phyloP scores from a whole-genome alignment of 2,329 filamentous ascomycete species.

The Calonectria pseudoreteaudii region DNA sequence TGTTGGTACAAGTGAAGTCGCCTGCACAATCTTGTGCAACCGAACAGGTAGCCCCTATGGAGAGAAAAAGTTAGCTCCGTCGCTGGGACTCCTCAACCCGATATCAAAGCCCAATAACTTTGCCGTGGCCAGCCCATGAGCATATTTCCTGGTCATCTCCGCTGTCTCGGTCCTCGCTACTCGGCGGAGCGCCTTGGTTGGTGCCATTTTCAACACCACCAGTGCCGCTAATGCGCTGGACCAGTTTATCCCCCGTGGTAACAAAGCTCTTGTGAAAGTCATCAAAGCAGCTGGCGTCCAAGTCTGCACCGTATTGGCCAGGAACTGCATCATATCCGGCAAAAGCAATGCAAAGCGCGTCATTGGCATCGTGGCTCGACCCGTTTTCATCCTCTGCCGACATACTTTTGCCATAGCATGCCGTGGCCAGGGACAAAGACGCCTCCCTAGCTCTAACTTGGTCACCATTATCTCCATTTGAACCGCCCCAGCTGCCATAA shows the following conservation, averaged over 20 bases:
- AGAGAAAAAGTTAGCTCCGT: neutral
- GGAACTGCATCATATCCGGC: neutral
- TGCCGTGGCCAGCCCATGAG: constrained; percentile 9
- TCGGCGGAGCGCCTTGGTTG: neutral
- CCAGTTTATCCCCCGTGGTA: neutral
- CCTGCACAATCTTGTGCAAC: constrained; percentile 8
- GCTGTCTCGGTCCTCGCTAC: neutral
- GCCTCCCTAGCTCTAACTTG: constrained; percentile 62
- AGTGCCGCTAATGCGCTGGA: neutral
- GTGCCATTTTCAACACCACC: neutral
- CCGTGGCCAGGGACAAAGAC: constrained; percentile 63
- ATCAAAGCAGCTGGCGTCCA: neutral
- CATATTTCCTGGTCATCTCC: neutral
- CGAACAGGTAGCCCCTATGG: constrained; percentile 5
- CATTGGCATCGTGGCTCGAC: constrained; percentile 49
- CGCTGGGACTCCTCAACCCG: neutral
- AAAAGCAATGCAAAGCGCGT: constrained; percentile 12
- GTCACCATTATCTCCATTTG: constrained; percentile 61
- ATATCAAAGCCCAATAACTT: neutral
- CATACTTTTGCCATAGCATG: constrained; percentile 63
- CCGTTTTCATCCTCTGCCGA: constrained; percentile 58
- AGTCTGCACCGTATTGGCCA: neutral
- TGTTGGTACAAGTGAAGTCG: constrained; percentile 6
- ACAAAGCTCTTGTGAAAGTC: constrained; percentile 11
- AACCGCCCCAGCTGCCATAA: constrained; percentile 70